Evolutionary conservation across 2,329 filamentous ascomycete species (phyloP), one percentile per base, ranked within the genome.

Genomic region (Plenodomus biglobosus): DNA sequence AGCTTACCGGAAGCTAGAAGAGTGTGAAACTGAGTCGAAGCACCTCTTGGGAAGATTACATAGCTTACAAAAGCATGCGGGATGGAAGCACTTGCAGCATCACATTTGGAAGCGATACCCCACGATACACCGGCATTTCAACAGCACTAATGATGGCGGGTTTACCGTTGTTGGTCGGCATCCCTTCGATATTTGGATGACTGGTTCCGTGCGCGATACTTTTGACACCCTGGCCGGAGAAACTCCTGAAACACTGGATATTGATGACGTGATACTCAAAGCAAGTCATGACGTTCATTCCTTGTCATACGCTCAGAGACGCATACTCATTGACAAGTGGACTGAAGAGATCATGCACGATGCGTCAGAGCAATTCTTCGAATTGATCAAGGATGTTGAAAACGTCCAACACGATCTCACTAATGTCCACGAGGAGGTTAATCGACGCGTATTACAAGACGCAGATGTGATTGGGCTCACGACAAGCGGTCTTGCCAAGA

Each of bases 391-490:
- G n/a, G 35, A 45, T 8, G 50, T 56, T 1, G 35, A 49, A 1
- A 27, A 42, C 4, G 57, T 36, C 6, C 56, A 59, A 24, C 19
- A 17, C 1, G n/a, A 45, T 1, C 7, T 66, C 8, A 41, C 16
- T 13, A 58, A 65, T 1, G 58, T 72, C n/a, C 56, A 67, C 13
- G 58, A 67, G 1, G 75, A 78, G 16, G 15, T 64, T 1, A 65
- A 75, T n/a, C 66, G 70, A 16, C 62, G 75, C 11, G 61, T 74
- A 0, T 52, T 78, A 1, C 55, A 65, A 18, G 56, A 66, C 17
- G 78, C 78, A 0, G 68, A 80, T 4, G 73, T 86, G 3, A 76
- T 86, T 37, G 83, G 83, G 0, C 69, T 84, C 1, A 86, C 83
- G 0, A 86, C 84, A 0, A 81, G 79, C 0, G 82, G 82, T 0